Evolutionary conservation across 1,139 yeast genomes (phyloP), one percentile per base, ranked within the genome.

Genomic region (Chernovozyma aurita): DNA sequence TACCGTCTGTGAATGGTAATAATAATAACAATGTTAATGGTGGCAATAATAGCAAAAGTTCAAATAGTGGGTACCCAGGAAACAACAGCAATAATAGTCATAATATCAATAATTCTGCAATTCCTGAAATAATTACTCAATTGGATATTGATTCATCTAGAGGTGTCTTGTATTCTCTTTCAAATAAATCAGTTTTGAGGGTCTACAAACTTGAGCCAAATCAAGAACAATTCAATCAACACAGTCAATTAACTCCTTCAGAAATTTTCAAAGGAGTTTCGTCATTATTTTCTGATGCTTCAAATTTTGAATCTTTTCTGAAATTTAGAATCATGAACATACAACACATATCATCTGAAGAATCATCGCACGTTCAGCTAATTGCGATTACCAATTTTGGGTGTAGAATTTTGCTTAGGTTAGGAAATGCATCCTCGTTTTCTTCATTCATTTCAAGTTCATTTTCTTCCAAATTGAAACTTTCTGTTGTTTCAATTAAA

Each of bases 321-420:
- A 65, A 65, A 41, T 66, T 78, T 50, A 74, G 76, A 44, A 73
- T 85, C 36, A 76, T 82, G 26, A 78, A 73, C 44, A 74, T 88
- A 38, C 78, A 76, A 36, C 75, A 80, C 4, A 77, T 88, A 11
- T 61, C 80, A 2, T 73, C 71, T 30, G 58, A 58, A 24, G 95
- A 88, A 54, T 84, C 90, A 24, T 65, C 74, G 21, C 80, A 81
- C 35, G 68, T 87, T 20, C 90, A 80, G 50, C 64, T 92, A 39
- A 80, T 90, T 32, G 97, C 95, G 0, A 71, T 86, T n/a, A 87
- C 97, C 1, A 71, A 80, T 34, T 82, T 80, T 41, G 98, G 98
- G 14, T 84, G 85, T 45, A 76, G 98, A 46, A 66, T 92, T 24
- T 81, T 79, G 43, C 66, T 84, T 43, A 82, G 80, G 41, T 52